phyloP scores from a whole-genome alignment of 2,329 filamentous ascomycete genomes.

The Claviceps paspali region DNA sequence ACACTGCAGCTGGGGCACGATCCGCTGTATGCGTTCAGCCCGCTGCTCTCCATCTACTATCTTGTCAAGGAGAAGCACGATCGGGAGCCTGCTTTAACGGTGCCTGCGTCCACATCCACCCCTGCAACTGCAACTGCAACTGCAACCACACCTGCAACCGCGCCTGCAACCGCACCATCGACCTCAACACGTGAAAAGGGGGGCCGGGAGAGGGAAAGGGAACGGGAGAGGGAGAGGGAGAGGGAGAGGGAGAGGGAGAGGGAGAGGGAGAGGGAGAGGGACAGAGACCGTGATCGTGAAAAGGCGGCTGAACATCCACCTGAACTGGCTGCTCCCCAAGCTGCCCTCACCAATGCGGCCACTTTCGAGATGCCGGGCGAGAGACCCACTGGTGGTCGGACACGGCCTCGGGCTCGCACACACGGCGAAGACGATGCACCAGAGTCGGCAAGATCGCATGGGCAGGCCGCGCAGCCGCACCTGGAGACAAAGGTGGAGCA shows the following conservation, averaged over 20 bases:
- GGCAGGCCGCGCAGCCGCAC: conserved; percentile 20
- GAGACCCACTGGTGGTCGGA: conserved; percentile 68
- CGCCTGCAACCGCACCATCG: neutral
- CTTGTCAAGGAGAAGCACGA: conserved; percentile 91
- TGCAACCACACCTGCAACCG: neutral
- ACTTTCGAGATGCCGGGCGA: conserved; percentile 83
- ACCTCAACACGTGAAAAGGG: conserved; percentile 1
- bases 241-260: conserved; percentile 1
- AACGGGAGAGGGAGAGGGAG: conserved; percentile 13
- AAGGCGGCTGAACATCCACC: conserved; percentile 40
- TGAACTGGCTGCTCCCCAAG: conserved; percentile 66
- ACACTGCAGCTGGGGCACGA: conserved; percentile 70
- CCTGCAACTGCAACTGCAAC: neutral
- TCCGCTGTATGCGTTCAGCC: conserved; percentile 84
- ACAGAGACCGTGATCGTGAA: conserved; percentile 14
- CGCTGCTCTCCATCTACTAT: conserved; percentile 86
- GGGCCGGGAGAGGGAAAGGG: conserved; percentile 7
- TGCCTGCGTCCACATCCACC: conserved; percentile 22
- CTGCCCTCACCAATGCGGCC: conserved; percentile 74
- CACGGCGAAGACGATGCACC: conserved; percentile 87
- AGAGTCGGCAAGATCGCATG: conserved; percentile 30
- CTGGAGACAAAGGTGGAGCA: conserved; percentile 44
- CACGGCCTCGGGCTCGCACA: conserved; percentile 73
- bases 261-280: conserved; percentile 13
- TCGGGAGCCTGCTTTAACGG: conserved; percentile 43